Evolutionary conservation across 129 eudicot genomes (phyloP), one percentile per base, ranked within the genome.

Genomic region (Tagetes erecta): DNA sequence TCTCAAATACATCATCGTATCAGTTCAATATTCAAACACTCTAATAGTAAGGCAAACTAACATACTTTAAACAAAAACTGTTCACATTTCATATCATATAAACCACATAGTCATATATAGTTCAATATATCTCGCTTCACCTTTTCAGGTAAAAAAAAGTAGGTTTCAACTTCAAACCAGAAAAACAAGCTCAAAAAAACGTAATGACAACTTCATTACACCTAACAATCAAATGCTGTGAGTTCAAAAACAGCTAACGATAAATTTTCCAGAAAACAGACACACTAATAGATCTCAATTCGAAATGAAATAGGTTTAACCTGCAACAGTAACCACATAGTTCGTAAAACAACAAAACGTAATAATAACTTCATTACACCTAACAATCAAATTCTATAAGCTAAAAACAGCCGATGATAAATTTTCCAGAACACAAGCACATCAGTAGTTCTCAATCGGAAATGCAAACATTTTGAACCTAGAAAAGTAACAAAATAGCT

Each of bases 401-500:
- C 0, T 14, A 12, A 64, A 53, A 50, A 2, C 45, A 39, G 64
- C 44, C 3, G 44, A 4, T 40, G 73, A 41, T 53, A 30, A 59
- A 73, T 44, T 64, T 27, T 14, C 34, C 40, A 62, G 4, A 50
- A 3, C 4, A 50, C 27, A 50, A 50, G 13, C 55, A 49, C 55
- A 60, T 62, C 66, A 45, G 31, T 4, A 4, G 14, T 76, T 36
- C 44, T 53, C 42, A 58, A 30, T 59, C 31, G 5, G 8, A 11
- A 70, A 46, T 62, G 46, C 46, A 39, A 20, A 60, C 35, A 60
- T 55, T 37, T 74, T 74, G 36, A 74, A 74, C 69, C 69, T n/a
- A 70, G n/a, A 67, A 10, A 68, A 13, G 33, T 12, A 57, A 75
- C 27, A 20, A 20, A 20, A 20, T 20, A 20, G 27, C 27, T 20